A percentile compares a stretch with the other conserved stretches of the same genome.
Evolutionary conservation across 352 stramenopile species (phyloP).

Genomic region (Globisporangium paddicum): DNA sequence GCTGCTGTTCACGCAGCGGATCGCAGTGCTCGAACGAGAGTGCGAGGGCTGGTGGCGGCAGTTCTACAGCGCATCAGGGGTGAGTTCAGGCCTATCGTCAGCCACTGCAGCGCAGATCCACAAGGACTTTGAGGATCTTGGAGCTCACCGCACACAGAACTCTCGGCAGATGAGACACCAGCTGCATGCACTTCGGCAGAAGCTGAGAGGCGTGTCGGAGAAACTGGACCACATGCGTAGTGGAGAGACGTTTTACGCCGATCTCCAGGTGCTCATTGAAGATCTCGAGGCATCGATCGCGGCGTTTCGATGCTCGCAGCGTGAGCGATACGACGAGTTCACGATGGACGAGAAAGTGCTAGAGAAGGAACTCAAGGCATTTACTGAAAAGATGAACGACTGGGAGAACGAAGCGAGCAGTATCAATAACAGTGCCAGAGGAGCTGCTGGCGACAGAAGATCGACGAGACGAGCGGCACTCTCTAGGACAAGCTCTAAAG

Average conservation of each 20-base stretch:
- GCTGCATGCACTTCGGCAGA: constrained; percentile 24
- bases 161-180: constrained; percentile 28
- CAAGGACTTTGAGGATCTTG: constrained; percentile 38
- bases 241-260: constrained; percentile 31
- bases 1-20: constrained; percentile 35
- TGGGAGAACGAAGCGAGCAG: constrained; percentile 28
- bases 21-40: constrained; percentile 47
- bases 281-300: constrained; percentile 37
- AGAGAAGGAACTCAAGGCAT: constrained; percentile 39
- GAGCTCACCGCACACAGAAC: constrained; percentile 22
- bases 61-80: constrained; percentile 37
- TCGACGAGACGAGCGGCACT: background rate
- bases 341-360: constrained; percentile 54
- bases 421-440: background rate
- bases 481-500: background rate
- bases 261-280: constrained; percentile 54
- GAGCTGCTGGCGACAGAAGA: background rate
- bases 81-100: constrained; percentile 3
- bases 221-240: constrained; percentile 51
- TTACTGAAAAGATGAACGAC: constrained; percentile 34
- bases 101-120: constrained; percentile 26
- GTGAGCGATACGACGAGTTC: constrained; percentile 37
- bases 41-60: constrained; percentile 37
- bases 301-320: constrained; percentile 30
- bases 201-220: constrained; percentile 22